Percentiles rank a stretch among this genome's conserved stretches.
Conservation (phyloP, 1,139 yeast species). For the Scheffersomyces illinoinensis region DNA sequence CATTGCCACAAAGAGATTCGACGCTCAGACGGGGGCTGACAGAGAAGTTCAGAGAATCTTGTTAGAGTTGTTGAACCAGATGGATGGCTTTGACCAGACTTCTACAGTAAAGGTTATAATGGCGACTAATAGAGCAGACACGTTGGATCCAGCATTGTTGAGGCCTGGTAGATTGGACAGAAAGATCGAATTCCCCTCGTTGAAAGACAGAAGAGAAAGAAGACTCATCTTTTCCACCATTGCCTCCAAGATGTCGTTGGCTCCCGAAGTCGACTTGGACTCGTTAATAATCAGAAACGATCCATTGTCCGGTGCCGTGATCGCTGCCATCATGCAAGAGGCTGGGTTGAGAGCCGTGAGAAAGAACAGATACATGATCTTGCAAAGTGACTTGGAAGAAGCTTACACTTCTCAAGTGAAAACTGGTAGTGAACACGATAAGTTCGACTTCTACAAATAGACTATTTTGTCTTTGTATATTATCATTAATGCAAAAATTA, state of each 20-base stretch:
- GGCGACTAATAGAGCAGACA: conserved; percentile 99
- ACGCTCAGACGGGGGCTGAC: conserved; percentile 99
- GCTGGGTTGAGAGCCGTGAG: conserved; percentile 98
- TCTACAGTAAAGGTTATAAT: conserved; percentile 95
- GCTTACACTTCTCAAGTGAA: conserved; percentile 97
- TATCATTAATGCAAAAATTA: background rate
- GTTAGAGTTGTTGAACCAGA: conserved; percentile 92
- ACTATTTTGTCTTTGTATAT: background rate
- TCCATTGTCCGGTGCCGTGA: conserved; percentile 95
- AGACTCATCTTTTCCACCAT: conserved; percentile 93
- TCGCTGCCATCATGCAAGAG: conserved; percentile 99
- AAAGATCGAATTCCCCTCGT: conserved; percentile 93
- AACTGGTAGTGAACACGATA: conserved; percentile 92
- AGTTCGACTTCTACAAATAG: conserved; percentile 94
- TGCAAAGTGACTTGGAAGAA: conserved; percentile 95
- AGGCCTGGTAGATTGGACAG: conserved; percentile 99
- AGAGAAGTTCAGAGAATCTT: conserved; percentile 98
- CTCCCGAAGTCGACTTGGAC: conserved; percentile 97
- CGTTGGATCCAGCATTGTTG: conserved; percentile 93
- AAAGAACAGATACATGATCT: conserved; percentile 93
- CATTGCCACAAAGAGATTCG: conserved; percentile 97
- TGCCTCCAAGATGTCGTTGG: conserved; percentile 96
- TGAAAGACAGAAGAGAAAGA: conserved; percentile 96
- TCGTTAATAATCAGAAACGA: conserved; percentile 93
- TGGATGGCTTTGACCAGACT: conserved; percentile 98